phyloP scores from a whole-genome alignment of 176 grass and related monocot genomes.

The Melocanna baccifera region DNA sequence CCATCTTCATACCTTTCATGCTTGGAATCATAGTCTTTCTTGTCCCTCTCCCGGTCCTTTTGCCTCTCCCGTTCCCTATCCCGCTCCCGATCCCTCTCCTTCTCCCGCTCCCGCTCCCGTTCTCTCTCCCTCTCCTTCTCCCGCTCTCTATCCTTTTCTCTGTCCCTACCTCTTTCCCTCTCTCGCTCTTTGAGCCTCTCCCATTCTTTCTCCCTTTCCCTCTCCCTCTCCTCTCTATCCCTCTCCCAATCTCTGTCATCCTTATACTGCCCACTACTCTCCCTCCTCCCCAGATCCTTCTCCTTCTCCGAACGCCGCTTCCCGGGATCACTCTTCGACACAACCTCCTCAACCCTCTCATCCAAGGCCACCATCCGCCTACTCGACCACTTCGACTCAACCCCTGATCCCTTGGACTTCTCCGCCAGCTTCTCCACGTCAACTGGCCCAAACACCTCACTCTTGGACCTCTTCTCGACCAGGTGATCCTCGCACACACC shows the following conservation, averaged over 20 bases:
- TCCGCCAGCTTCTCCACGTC: conserved; percentile 53
- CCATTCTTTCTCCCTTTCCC: conserved; percentile 46
- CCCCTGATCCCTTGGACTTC: conserved; percentile 61
- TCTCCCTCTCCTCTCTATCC: conserved; percentile 38
- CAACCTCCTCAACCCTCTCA: conserved; percentile 50
- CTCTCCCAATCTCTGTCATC: conserved; percentile 69
- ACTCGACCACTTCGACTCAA: conserved; percentile 65
- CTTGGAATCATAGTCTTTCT: conserved; percentile 63
- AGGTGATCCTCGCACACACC: conserved; percentile 62
- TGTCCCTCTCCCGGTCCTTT: conserved; percentile 57
- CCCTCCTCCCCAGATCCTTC: conserved; percentile 58
- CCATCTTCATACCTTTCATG: conserved; percentile 75
- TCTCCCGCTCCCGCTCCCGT: conserved; percentile 32
- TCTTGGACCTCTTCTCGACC: conserved; percentile 70
- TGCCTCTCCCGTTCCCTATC: conserved; percentile 51
- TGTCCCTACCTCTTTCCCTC: conserved; percentile 50
- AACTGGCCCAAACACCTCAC: conserved; percentile 56
- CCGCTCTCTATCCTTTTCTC: conserved; percentile 53
- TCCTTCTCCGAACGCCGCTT: conserved; percentile 54
- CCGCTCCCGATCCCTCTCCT: conserved; percentile 31
- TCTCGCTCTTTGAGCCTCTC: conserved; percentile 50
- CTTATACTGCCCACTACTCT: conserved; percentile 57
- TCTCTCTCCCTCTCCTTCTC: conserved; percentile 52
- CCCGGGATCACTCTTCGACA: conserved; percentile 40
- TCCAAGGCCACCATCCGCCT: conserved; percentile 33